phyloP scores from a whole-genome alignment of 208 protist species.

The Leishmania lainsoni region DNA sequence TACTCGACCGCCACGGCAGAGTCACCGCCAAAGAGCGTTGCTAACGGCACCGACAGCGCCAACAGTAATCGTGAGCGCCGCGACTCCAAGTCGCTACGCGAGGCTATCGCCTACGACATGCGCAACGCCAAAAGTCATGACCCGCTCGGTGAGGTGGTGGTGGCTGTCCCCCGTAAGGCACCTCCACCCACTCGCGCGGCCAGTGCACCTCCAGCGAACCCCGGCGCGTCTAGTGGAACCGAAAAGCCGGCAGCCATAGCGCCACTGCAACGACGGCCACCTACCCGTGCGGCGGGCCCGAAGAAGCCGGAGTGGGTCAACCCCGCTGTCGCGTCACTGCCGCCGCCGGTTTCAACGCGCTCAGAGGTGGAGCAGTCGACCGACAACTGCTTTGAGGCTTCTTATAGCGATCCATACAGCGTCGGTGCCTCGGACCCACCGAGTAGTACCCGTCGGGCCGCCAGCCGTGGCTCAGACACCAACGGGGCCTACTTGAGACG shows the following conservation, averaged over 20 bases:
- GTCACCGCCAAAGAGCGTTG: conserved; percentile 21
- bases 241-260: not conserved
- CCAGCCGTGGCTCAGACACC: conserved; percentile 10
- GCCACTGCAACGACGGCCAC: conserved; percentile 12
- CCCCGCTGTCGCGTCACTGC: conserved; percentile 21
- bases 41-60: conserved; percentile 18
- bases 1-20: conserved; percentile 42
- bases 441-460: conserved; percentile 8
- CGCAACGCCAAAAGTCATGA: conserved; percentile 73
- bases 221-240: not conserved
- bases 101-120: conserved; percentile 88
- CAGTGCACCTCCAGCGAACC: conserved; percentile 19
- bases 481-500: conserved; percentile 19
- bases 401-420: conserved; percentile 9
- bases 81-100: conserved; percentile 74
- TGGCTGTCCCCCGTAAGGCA: conserved; percentile 82
- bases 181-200: conserved; percentile 45
- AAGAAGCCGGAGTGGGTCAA: conserved; percentile 51
- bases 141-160: conserved; percentile 72
- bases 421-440: not conserved
- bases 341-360: conserved; percentile 1
- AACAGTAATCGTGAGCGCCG: conserved; percentile 42
- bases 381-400: not conserved
- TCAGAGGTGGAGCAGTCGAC: not conserved
- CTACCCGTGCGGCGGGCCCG: not conserved